A percentile compares a stretch with the other conserved stretches of the same genome.
Conservation (phyloP, 768 basidiomycete species). For the Hemileccinum rubropunctum region DNA sequence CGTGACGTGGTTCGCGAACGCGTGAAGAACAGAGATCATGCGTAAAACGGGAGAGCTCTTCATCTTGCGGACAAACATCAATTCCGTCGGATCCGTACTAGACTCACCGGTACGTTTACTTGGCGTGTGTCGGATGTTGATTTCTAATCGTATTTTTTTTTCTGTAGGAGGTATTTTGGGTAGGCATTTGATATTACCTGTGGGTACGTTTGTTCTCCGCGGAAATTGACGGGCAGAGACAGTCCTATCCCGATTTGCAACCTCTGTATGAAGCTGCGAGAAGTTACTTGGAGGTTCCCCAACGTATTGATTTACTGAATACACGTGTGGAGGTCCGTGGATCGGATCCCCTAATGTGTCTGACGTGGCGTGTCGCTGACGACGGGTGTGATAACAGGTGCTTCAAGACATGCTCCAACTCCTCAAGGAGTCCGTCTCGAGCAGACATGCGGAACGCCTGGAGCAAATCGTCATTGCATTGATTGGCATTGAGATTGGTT, state of each 20-base stretch:
- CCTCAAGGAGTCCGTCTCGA: constrained; percentile 91
- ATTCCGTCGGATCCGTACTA: constrained; percentile 93
- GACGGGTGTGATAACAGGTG: constrained; percentile 47
- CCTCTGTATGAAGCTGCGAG: constrained; percentile 92
- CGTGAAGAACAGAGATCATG: constrained; percentile 75
- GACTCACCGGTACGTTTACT: constrained; percentile 78
- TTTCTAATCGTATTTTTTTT: not conserved
- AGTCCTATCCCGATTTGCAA: constrained; percentile 94
- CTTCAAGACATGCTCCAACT: constrained; percentile 96
- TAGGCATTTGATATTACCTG: constrained; percentile 38
- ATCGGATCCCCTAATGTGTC: constrained; percentile 2
- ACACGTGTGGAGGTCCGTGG: constrained; percentile 81
- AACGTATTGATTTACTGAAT: constrained; percentile 89
- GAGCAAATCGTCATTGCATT: constrained; percentile 92
- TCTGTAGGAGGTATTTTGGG: constrained; percentile 90
- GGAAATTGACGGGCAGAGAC: constrained; percentile 19
- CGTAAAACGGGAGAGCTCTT: constrained; percentile 95
- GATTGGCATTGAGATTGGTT: constrained; percentile 86
- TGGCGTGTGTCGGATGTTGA: not conserved
- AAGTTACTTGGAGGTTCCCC: constrained; percentile 92
- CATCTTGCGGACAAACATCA: constrained; percentile 89
- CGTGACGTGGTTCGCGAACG: constrained; percentile 10
- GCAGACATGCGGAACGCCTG: constrained; percentile 83
- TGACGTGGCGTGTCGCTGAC: constrained; percentile 3
- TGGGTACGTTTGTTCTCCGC: constrained; percentile 9